These are phyloP conservation scores for Heterococcus sp. DNA, from an alignment of 108 stramenopile species.

Conservation along the genomic window DNA sequence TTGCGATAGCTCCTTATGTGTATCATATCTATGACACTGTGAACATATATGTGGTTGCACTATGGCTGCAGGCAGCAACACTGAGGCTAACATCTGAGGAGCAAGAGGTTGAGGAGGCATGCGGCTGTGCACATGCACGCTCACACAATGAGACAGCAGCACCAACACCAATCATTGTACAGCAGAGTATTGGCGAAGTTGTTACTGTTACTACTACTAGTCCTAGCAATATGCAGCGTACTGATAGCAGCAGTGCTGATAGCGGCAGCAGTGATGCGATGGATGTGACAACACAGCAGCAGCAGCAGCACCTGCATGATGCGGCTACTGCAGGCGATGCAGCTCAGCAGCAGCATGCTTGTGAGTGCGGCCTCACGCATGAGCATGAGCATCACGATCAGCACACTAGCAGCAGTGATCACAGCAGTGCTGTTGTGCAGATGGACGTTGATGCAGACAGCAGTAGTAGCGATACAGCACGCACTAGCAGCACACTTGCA, in stretches of 20 bases:
- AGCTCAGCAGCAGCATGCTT: too few relatives aligned
- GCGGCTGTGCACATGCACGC: slow-evolving; percentile 5
- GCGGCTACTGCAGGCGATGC: too few relatives aligned
- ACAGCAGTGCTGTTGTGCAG: background rate
- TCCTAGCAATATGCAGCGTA: background rate
- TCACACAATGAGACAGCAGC: background rate
- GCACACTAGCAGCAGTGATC: background rate
- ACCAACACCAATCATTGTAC: background rate
- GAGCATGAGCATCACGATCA: background rate
- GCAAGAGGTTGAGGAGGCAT: slow-evolving; percentile 34
- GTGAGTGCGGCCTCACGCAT: too few relatives aligned
- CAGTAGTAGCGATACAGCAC: too few relatives aligned
- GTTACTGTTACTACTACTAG: background rate
- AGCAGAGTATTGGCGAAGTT: background rate
- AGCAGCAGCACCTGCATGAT: background rate
- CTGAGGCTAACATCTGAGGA: slow-evolving; percentile 31
- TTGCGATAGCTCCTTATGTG: too few relatives aligned
- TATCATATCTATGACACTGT: too few relatives aligned
- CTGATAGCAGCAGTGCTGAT: background rate
- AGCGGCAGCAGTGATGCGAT: background rate
- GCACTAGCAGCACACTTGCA: too few relatives aligned
- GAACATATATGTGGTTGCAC: too few relatives aligned
- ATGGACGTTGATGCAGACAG: too few relatives aligned
- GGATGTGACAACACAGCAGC: background rate
- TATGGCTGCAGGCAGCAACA: slow-evolving; percentile 29